A percentile compares a stretch with the other conserved stretches of the same genome.
Evolutionary conservation across 177 flowering plant genomes (phyloP).

Genomic region (Tripterygium wilfordii): DNA sequence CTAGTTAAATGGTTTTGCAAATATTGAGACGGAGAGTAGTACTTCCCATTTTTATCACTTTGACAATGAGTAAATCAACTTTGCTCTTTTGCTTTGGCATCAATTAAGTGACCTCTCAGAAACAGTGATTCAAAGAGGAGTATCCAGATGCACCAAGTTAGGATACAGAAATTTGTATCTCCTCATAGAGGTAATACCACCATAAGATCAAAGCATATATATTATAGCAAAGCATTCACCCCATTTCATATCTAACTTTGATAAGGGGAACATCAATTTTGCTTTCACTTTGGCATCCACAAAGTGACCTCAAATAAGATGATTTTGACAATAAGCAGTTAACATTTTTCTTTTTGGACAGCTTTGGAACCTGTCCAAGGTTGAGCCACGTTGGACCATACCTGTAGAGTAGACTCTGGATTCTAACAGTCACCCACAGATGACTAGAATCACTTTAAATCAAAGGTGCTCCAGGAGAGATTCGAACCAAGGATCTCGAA

Average conservation of each 20-base stretch:
- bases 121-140: slow-evolving; percentile 56
- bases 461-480: too few species aligned
- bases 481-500: too few species aligned
- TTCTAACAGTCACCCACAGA: too few species aligned
- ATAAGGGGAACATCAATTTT: slow-evolving; percentile 32
- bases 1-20: neutral
- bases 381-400: too few species aligned
- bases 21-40: slow-evolving; percentile 38
- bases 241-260: slow-evolving; percentile 28
- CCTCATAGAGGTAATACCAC: too few species aligned
- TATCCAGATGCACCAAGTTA: slow-evolving; percentile 58
- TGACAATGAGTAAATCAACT: slow-evolving; percentile 34
- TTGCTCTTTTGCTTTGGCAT: slow-evolving; percentile 51
- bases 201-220: neutral
- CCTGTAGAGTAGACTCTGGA: too few species aligned
- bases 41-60: slow-evolving; percentile 33
- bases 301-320: slow-evolving; percentile 43
- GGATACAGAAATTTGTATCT: neutral
- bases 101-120: slow-evolving; percentile 56
- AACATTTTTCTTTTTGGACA: too few species aligned
- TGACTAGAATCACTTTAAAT: too few species aligned
- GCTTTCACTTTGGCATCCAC: slow-evolving; percentile 46
- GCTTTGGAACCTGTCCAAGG: too few species aligned
- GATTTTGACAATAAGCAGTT: too few species aligned
- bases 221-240: slow-evolving; percentile 31